These are phyloP conservation scores for Hypoxylon fuscum DNA, from an alignment of 495 filamentous ascomycete species.

Conservation along the genomic window DNA sequence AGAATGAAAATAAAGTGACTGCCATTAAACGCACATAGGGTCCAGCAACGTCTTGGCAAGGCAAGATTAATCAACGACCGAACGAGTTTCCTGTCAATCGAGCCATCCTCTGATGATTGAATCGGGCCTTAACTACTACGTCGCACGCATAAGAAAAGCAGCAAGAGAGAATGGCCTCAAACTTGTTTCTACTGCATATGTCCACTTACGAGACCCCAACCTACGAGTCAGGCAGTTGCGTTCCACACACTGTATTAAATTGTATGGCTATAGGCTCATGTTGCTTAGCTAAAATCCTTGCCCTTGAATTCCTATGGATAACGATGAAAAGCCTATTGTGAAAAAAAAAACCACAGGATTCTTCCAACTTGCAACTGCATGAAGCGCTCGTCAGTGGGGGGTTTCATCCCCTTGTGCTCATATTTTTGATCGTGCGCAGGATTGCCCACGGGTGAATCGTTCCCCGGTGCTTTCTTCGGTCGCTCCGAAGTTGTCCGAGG, in stretches of 20 bases:
- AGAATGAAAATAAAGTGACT: slow-evolving; percentile 38
- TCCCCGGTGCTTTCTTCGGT: slow-evolving; percentile 37
- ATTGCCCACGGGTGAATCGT: slow-evolving; percentile 25
- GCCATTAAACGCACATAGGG: slow-evolving; percentile 41
- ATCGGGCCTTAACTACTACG: slow-evolving; percentile 36
- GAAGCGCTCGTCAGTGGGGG: slow-evolving; percentile 29
- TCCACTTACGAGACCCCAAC: slow-evolving; percentile 1
- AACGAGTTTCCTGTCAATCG: slow-evolving; percentile 40
- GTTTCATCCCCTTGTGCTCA: slow-evolving; percentile 21
- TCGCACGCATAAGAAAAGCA: slow-evolving; percentile 3
- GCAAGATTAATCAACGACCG: slow-evolving; percentile 36
- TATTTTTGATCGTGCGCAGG: slow-evolving; percentile 32
- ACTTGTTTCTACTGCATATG: slow-evolving; percentile 1
- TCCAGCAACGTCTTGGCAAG: slow-evolving; percentile 36
- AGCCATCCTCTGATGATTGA: slow-evolving; percentile 40
- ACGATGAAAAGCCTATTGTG: background rate
- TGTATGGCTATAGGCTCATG: slow-evolving; percentile 2
- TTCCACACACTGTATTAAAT: slow-evolving; percentile 17
- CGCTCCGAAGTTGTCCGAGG: slow-evolving; percentile 34
- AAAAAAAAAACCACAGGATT: slow-evolving; percentile 19
- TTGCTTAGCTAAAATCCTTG: slow-evolving; percentile 22
- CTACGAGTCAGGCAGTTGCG: slow-evolving; percentile 26
- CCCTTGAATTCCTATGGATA: slow-evolving; percentile 23
- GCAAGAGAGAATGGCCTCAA: slow-evolving; percentile 14
- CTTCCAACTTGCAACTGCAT: slow-evolving; percentile 18